These are phyloP conservation scores for Pistacia integerrima DNA, from an alignment of 345 rosid species.

Conservation along the genomic window DNA sequence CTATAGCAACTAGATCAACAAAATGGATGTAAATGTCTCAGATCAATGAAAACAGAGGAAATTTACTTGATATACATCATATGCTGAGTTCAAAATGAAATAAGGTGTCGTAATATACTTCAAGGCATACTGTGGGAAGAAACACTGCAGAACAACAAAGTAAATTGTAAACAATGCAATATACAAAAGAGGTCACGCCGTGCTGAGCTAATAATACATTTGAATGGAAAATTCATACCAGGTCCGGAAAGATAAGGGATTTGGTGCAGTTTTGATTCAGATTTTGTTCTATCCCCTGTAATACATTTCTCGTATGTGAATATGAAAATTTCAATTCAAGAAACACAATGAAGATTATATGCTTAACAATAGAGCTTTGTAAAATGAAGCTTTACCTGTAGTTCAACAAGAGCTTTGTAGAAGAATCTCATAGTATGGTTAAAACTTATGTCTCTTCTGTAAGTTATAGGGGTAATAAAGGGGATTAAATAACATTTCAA, in stretches of 20 bases:
- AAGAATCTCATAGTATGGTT: slow-evolving; percentile 69
- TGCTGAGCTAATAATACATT: background rate
- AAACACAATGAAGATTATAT: background rate
- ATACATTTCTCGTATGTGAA: slow-evolving; percentile 17
- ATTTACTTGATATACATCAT: slow-evolving; percentile 84
- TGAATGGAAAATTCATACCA: slow-evolving; percentile 47
- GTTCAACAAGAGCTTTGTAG: slow-evolving; percentile 51
- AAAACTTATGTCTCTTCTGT: slow-evolving; percentile 67
- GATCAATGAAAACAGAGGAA: background rate
- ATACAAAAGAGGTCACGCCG: background rate
- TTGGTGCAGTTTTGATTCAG: slow-evolving; percentile 64
- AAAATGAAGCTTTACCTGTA: slow-evolving; percentile 54
- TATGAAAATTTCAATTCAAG: background rate
- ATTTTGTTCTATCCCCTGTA: slow-evolving; percentile 67
- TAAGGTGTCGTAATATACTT: slow-evolving; percentile 67
- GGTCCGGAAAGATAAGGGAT: slow-evolving; percentile 43
- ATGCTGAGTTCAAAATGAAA: slow-evolving; percentile 89
- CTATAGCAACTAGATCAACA: background rate
- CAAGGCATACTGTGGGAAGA: slow-evolving; percentile 80
- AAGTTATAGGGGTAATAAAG: slow-evolving; percentile 16
- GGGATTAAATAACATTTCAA: background rate
- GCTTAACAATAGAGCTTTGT: background rate
- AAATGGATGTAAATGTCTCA: background rate
- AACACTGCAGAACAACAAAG: slow-evolving; percentile 58
- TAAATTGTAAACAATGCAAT: background rate